A percentile compares a stretch with the other conserved stretches of the same genome.
phyloP scores from a whole-genome alignment of 768 basidiomycete species.

The Phallus indusiatus region DNA sequence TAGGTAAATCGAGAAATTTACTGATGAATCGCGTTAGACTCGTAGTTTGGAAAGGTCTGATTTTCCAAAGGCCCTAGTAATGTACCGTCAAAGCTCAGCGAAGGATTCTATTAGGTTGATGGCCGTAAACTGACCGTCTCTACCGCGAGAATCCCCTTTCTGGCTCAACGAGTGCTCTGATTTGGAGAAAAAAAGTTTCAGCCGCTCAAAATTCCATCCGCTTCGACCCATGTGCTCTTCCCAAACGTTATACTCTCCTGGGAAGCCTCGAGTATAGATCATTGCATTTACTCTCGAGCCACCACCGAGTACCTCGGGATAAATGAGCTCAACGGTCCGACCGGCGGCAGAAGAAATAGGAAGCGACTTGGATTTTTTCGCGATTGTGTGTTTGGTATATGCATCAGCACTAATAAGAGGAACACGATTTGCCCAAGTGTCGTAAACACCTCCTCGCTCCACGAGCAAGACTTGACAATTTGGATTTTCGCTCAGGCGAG shows the following conservation, averaged over 20 bases:
- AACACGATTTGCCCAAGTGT: not conserved
- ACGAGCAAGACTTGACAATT: conserved; percentile 30
- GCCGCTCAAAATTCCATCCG: conserved; percentile 22
- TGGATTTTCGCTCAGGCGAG: conserved; percentile 30
- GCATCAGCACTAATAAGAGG: not conserved
- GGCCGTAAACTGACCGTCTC: not conserved
- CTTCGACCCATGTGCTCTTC: conserved; percentile 13
- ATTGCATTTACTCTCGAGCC: conserved; percentile 21
- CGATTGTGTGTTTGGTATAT: not conserved
- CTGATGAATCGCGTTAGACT: no score
- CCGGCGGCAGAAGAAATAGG: not conserved
- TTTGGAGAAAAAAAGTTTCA: conserved; percentile 21
- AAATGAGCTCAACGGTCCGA: not conserved
- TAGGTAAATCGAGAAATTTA: no score
- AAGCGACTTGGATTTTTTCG: not conserved
- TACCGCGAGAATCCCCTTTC: not conserved
- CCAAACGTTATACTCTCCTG: conserved; percentile 25
- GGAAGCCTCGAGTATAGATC: conserved; percentile 19
- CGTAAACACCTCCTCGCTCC: conserved; percentile 21
- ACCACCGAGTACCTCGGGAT: conserved; percentile 21
- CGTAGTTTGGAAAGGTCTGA: not conserved
- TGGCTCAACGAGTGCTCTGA: conserved; percentile 15
- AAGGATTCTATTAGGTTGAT: not conserved
- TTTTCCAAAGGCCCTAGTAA: not conserved
- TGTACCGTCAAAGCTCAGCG: not conserved